Base-by-base conservation (phyloP, 106 monocot species). In the Dioscorea dumetorum region DNA sequence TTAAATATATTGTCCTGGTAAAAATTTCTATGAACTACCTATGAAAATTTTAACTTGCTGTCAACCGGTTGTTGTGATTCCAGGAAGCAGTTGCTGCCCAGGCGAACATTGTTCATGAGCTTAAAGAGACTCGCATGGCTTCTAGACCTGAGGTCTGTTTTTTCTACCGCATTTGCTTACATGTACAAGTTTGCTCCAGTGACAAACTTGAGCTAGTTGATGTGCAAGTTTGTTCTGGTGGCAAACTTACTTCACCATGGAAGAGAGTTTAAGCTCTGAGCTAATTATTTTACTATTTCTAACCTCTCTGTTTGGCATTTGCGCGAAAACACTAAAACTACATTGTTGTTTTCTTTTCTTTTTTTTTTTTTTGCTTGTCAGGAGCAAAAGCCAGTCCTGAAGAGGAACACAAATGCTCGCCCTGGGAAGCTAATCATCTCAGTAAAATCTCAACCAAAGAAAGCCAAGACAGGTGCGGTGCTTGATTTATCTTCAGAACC, bases 41-140 rank as follows among this genome's bases (percentile, higher is more conserved):
- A 54, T 54, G 3, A 54, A 54, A 19, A 15, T 68, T 14, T 14
- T 75, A 16, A 10, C 41, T 41, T 41, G 41, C 41, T 41, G 41
- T 10, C 10, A 41, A 6, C 10, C 0, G 6, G 6, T 41, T 73
- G 20, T 52, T 24, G 31, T 71, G 16, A 70, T 77, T 82, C 28
- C 60, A 93, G 89, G 86, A 89, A 79, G 89, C 89, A 59, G 81
- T 89, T 48, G 77, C 81, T 60, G 78, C 83, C n/a, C 86, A 75
- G 53, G 56, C 83, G 28, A 79, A 70, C 24, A 35, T 85, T 64
- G 80, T 92, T 63, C 83, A 19, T 31, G 85, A 92, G 59, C 69
- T 88, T 34, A 81, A 81, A 77, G 92, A 92, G 18, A 72, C 65
- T 76, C 61, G 81, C 4, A 54, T 67, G 14, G 32, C 72, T 12